Conservation (phyloP, 2,329 filamentous ascomycete species). For the Hypoxylon sp. region DNA sequence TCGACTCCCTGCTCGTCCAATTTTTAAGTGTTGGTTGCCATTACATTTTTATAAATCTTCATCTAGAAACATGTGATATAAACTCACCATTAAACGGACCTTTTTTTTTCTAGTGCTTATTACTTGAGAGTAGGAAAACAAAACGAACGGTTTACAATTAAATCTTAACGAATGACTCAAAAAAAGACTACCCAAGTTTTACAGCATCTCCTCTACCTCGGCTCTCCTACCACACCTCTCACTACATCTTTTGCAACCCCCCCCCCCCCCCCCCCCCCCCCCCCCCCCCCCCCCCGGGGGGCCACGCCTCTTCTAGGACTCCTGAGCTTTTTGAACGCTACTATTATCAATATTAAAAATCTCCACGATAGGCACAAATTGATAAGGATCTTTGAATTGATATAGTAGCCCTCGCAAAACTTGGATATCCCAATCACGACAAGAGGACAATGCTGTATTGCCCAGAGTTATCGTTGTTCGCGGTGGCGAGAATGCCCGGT, state of each 20-base stretch:
- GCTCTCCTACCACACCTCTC: too few relatives aligned
- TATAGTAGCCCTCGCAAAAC: too few relatives aligned
- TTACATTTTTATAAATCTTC: neutral
- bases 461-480: neutral
- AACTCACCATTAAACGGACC: too few relatives aligned
- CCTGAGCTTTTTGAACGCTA: too few relatives aligned
- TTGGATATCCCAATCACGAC: neutral
- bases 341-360: too few relatives aligned
- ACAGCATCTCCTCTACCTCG: too few relatives aligned
- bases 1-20: conserved; percentile 47
- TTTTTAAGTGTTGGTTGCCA: conserved; percentile 5
- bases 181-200: neutral
- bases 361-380: too few relatives aligned
- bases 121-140: neutral
- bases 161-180: neutral
- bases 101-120: neutral
- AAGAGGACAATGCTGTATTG: neutral
- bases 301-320: too few relatives aligned
- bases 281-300: too few relatives aligned
- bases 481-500: neutral
- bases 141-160: neutral
- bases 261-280: too few relatives aligned
- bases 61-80: neutral
- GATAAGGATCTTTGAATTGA: too few relatives aligned
- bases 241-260: too few relatives aligned